Evolutionary conservation across 768 basidiomycete species (phyloP), one percentile per base, ranked within the genome.

Genomic region (Kwoniella sp.): DNA sequence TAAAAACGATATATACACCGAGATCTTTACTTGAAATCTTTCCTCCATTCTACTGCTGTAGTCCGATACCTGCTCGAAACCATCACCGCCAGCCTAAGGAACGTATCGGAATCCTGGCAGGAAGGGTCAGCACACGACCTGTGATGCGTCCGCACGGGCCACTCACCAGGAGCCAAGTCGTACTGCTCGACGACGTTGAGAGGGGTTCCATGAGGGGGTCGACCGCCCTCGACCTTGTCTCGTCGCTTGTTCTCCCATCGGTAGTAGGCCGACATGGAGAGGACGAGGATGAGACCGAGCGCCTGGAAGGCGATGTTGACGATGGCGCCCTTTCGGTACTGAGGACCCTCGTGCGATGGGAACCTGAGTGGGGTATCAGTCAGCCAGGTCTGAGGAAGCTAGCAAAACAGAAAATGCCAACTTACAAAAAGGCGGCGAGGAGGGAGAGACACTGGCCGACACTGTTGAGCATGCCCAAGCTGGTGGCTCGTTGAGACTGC

Each of bases 381-480:
- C 27, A 43, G 33, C 37, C 17, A 34, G 73, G 23, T 27, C 14
- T 25, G 41, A 2, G 9, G 31, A 8, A 8, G 31, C 8, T 8
- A 8, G 25, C 19, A 15, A 36, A 23, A 17, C 10, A 22, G 41
- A 33, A 26, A 50, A 23, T 38, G 6, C n/a, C 15, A n/a, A 60
- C 62, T 57, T 27, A 63, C 60, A 65, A 39, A 55, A 65, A 65
- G n/a, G 60, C 50, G 32, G 66, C 66, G 6, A 54, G 46, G 36
- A 76, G 62, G 5, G 66, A 62, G 6, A 78, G 61, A 56, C 73
- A 76, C 53, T 77, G 75, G 27, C 71, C 72, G 45, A 72, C 44
- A 10, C 67, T 55, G 66, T 77, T 77, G 38, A 78, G 69, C 72
- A 73, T 73, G 14, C 76, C 77, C 23, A 78, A 60, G 14, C 60